Evolutionary conservation across 176 grass and related monocot genomes (phyloP), one percentile per base, ranked within the genome.

Genomic region (Thinopyrum elongatum): DNA sequence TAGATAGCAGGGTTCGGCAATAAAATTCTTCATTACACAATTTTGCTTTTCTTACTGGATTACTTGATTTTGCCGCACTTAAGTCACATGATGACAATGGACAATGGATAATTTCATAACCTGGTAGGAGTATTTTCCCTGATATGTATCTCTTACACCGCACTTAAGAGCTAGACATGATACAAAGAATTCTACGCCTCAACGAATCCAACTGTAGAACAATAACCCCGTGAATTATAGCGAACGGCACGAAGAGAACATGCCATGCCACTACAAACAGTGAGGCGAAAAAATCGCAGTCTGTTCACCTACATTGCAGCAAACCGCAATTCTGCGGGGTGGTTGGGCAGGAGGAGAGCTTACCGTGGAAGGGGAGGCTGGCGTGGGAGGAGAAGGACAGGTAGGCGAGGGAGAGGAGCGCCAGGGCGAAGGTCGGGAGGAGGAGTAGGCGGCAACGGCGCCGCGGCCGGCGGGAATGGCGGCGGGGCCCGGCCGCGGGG

Each of bases 311-410:
- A 57, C 73, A 67, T 83, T 80, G 65, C 22, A 42, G 70, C 33
- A 80, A 83, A 79, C 16, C 6, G 30, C 9, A 41, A 9, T 34
- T 51, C 17, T 44, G 33, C 34, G 14, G 38, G 34, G 35, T 46
- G 22, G 26, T 74, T 77, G 23, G 16, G 30, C 14, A 16, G 77
- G 22, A 16, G 77, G 17, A 62, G 26, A 16, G 68, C 87, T 84
- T 76, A 98, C 96, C 84, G 47, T 90, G 86, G 51, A 94, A 88
- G 22, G 89, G 89, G 44, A 88, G 78, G 76, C 58, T 90, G 77
- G 79, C 68, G 35, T 87, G 87, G 47, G 88, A 91, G 27, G 70
- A 85, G 78, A 94, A 89, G 60, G 90, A 89, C 82, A 97, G 80
- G 80, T 91, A 95, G 60, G 79, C 71, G 19, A 97, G 34, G 65